Base-by-base conservation (phyloP, 371 early-diverging fungal species). In the Encephalitozoon intestinalis region DNA sequence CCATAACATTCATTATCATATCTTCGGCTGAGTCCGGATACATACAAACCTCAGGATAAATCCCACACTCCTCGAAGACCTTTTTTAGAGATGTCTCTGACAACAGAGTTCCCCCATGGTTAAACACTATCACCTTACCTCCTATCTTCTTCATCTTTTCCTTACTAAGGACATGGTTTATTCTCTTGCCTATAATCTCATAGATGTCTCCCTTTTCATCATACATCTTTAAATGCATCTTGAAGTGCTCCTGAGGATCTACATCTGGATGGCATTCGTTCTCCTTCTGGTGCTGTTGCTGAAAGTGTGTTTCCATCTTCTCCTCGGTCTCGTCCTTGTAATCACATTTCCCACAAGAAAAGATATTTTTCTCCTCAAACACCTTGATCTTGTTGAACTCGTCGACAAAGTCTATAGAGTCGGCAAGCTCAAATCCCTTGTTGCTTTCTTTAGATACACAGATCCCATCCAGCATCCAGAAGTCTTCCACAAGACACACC, bases 371-470 rank as follows among this genome's bases (percentile, higher is more conserved):
- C 11, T 75, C 64, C 6, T 70, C 37, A 43, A 65, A 44, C n/a
- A 72, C 67, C 74, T 72, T 73, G 18, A 77, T 41, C 53, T 67
- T 74, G 41, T 64, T 67, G 66, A 80, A 78, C 53, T 84, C 84
- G n/a, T 84, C 84, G 3, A 72, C 84, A 67, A 79, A 58, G 58
- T 84, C 84, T 5, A 70, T 41, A 49, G 79, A 76, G 52, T 77
- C 72, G 6, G 67, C 25, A 15, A 66, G 51, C 1, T 23, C 63
- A 41, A 54, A 51, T 37, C 66, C 51, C 26, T 40, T 23, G 28
- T 25, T 54, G 15, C 12, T 50, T 41, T 44, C 41, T 9, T 39
- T 67, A 1, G 28, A 73, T 39, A 71, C 50, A 39, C 66, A 51
- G 39, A 74, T 53, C 7, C 34, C 63, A 23, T 81, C 81, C 15